Base-by-base conservation (phyloP, 1,284 basidiomycete species). In the Malassezia slooffiae region DNA sequence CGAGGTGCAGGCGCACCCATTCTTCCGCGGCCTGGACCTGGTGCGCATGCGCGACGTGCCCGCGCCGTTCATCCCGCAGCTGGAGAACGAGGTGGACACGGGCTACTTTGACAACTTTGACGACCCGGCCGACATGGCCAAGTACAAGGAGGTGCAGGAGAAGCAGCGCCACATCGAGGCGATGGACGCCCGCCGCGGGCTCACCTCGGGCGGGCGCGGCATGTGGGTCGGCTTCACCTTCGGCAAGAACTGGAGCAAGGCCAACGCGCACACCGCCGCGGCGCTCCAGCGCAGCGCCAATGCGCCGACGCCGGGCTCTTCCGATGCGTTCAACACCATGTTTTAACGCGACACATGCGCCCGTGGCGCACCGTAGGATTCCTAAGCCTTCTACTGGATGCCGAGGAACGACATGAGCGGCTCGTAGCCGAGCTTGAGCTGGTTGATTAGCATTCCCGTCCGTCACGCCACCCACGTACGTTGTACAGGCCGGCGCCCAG, bases 81-180 rank as follows among this genome's bases (percentile, higher is more conserved):
- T 99, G 27, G 90, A 96, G 66, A 85, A 82, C 16, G 93, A 97
- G 60, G 78, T 86, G 48, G 93, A 69, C 70, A 90, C 90, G 1
- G 91, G 90, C 10, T 97, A 97, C 74, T 99, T 96, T 75, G 93
- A 99, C 71, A 89, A 95, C 70, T 97, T 96, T 71, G 82, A 82
- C 20, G 83, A 79, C 19, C 75, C 51, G 5, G 87, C 90, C 56
- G 93, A 99, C 70, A 95, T 97, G 89, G 89, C 88, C 36, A 96
- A 97, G 74, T 73, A 72, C 58, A 71, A 72, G 26, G 93, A 99
- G 72, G 93, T 99, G 6, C 81, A 85, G 72, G 93, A 96, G 74
- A 99, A 97, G 73, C 89, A 95, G 73, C 76, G 75, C 61, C 89
- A 93, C 69, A 90, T 99, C 31, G 91, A 95, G 38, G 55, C 59